A percentile compares a stretch with the other conserved stretches of the same genome.
These are phyloP conservation scores for Verticillium nonalfalfae DNA, from an alignment of 2,329 filamentous ascomycete genomes.

Conservation along the genomic window DNA sequence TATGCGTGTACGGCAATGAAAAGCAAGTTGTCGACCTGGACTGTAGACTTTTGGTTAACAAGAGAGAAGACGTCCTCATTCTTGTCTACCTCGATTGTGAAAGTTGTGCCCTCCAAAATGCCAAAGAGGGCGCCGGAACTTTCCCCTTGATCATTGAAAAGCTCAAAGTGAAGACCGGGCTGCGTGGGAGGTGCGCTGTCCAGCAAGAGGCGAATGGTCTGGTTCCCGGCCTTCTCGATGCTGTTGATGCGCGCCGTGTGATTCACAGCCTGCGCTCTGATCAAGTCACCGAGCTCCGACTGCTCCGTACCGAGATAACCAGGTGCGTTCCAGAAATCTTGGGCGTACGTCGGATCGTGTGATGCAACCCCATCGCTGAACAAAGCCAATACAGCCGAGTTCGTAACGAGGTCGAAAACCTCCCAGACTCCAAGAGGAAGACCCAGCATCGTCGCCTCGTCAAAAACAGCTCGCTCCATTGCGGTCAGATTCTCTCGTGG, in stretches of 20 bases:
- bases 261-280: conserved; percentile 4
- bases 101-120: not conserved
- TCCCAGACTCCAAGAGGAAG: conserved; percentile 5
- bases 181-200: not conserved
- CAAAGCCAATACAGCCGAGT: not conserved
- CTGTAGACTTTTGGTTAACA: not conserved
- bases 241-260: not conserved
- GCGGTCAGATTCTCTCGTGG: not conserved
- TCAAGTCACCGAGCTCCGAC: conserved; percentile 5
- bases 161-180: not conserved
- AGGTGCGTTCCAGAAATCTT: conserved; percentile 12
- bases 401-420: conserved; percentile 2
- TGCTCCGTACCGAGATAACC: conserved; percentile 10
- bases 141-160: not conserved
- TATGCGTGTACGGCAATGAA: not conserved
- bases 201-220: not conserved
- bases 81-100: not conserved
- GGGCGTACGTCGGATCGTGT: conserved; percentile 9
- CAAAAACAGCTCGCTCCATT: conserved; percentile 1
- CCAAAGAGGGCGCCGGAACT: not conserved
- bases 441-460: conserved; percentile 6
- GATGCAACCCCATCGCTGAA: not conserved
- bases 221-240: not conserved
- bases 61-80: not conserved
- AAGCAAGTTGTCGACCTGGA: not conserved